Conservation (phyloP, 495 filamentous ascomycete species). For the Neurospora discreta region DNA sequence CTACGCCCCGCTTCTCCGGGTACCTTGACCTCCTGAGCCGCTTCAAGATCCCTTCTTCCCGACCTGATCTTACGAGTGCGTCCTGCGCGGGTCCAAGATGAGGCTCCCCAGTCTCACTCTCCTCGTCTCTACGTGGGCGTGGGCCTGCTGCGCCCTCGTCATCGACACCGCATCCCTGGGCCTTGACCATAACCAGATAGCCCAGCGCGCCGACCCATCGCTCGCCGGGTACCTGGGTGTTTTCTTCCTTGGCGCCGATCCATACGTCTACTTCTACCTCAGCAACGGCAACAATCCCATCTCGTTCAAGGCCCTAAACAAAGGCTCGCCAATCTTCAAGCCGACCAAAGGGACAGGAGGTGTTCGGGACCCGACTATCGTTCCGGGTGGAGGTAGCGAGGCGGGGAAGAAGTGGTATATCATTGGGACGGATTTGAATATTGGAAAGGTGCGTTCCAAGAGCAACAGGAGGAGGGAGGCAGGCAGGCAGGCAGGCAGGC, state of each 20-base stretch:
- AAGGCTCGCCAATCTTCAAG: constrained; percentile 33
- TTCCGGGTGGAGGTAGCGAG: constrained; percentile 36
- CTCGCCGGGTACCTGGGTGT: constrained; percentile 39
- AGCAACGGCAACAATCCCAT: constrained; percentile 39
- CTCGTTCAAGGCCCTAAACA: constrained; percentile 36
- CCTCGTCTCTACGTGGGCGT: not conserved
- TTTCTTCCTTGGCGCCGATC: constrained; percentile 43
- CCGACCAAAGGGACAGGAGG: constrained; percentile 41
- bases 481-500: too few species aligned
- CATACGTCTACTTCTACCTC: constrained; percentile 43
- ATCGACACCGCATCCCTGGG: not conserved
- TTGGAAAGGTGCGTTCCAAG: constrained; percentile 31
- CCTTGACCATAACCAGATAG: constrained; percentile 3
- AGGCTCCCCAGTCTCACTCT: not conserved
- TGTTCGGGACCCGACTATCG: constrained; percentile 37
- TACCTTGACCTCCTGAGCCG: not conserved
- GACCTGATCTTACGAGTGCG: not conserved
- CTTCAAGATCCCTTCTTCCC: not conserved
- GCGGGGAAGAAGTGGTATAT: constrained; percentile 44
- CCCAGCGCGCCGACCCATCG: constrained; percentile 25
- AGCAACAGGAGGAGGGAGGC: not conserved
- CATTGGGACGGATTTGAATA: constrained; percentile 41
- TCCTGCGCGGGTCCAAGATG: not conserved
- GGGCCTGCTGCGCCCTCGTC: not conserved
- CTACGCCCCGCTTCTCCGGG: not conserved